Evolutionary conservation across 192 early-diverging fungal genomes (phyloP), one percentile per base, ranked within the genome.

Genomic region (Umbelopsis sp.): DNA sequence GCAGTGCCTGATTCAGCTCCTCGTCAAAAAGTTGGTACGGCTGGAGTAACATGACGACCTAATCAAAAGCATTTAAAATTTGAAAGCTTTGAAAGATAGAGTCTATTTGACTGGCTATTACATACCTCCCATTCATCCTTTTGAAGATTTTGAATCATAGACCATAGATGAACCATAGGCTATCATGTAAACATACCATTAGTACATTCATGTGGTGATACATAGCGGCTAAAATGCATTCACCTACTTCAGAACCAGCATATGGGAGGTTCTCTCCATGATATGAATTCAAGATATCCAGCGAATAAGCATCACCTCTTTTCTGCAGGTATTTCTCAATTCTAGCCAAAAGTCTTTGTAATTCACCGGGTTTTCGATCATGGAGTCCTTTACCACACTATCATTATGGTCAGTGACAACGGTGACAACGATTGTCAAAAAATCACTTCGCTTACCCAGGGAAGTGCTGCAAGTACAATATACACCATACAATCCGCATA

Each of bases 401-500:
- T 24, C 14, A 12, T 44, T 16, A 65, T 11, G 3, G 12, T 20
- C 17, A 34, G 14, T 36, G 3, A n/a, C 17, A 0, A 20, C 36
- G 47, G 51, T 56, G 25, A 11, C 8, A 36, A n/a, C 38, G 38
- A 4, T n/a, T 16, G n/a, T 26, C 29, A 67, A 31, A 22, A 5
- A 51, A 51, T 41, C 3, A 34, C 54, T 54, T 51, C 31, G 44
- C 78, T 53, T 76, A 87, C 90, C 89, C 88, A 97, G 44, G 95
- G 96, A 68, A 98, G 83, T 45, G 91, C 87, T 36, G 89, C 85
- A 65, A 95, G 81, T 9, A 93, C 89, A 54, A 91, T 81, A 68
- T 82, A 92, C n/a, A 93, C 88, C 47, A 92, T 86, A 54, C 87
- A 88, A 76, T 92, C 93, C 20, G 86, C 80, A 26, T 80, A 83